Conservation (phyloP, 139 green algal species). For the Spirogloea muscicola region DNA sequence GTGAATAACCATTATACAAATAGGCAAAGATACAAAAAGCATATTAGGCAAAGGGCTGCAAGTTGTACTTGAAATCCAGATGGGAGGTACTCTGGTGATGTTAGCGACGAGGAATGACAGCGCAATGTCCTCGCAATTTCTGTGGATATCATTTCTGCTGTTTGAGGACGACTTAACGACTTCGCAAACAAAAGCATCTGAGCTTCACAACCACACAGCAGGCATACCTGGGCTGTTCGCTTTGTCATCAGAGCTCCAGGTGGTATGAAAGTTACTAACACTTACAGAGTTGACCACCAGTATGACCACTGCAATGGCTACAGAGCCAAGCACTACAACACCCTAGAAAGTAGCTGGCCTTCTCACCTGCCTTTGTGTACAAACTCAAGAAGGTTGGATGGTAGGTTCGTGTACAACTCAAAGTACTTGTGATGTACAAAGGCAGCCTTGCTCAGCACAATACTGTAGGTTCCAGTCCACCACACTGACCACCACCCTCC, state of each 20-base stretch:
- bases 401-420: conserved; percentile 54
- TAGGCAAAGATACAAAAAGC: conserved; percentile 8
- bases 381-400: conserved; percentile 42
- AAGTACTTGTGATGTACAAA: conserved; percentile 62
- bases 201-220: background rate
- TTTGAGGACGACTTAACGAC: background rate
- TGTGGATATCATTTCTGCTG: conserved; percentile 3
- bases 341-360: conserved; percentile 3
- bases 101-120: conserved; percentile 51
- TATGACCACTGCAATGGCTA: background rate
- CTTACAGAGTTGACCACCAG: no score
- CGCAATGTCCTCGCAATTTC: conserved; percentile 60
- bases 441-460: conserved; percentile 64
- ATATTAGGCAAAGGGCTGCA: background rate
- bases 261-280: background rate
- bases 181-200: background rate
- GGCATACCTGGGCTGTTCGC: background rate
- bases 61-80: conserved; percentile 40
- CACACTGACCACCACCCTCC: conserved; percentile 41
- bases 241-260: background rate
- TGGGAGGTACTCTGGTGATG: conserved; percentile 15
- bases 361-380: conserved; percentile 49
- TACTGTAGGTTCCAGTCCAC: conserved; percentile 46
- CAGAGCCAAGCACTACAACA: background rate
- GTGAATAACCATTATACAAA: conserved; percentile 8